phyloP scores from a whole-genome alignment of 2,329 filamentous ascomycete species.

The Diaporthe citrichinensis region DNA sequence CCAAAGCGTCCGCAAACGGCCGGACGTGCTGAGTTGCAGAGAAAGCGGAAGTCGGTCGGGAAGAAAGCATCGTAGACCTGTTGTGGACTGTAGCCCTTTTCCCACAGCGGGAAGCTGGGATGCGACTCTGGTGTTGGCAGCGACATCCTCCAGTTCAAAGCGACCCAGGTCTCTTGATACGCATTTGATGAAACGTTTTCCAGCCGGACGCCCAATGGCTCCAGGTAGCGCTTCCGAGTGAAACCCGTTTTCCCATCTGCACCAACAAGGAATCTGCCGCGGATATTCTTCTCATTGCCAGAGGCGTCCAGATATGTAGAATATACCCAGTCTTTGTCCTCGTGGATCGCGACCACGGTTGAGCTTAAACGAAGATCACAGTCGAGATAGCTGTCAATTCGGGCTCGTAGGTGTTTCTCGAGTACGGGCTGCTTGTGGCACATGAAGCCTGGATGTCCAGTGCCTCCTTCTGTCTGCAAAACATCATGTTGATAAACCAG shows the following conservation, averaged over 20 bases:
- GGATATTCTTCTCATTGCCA: background rate
- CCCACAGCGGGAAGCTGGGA: background rate
- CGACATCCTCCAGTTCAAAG: background rate
- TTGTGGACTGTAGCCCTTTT: background rate
- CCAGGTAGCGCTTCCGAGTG: background rate
- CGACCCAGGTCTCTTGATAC: background rate
- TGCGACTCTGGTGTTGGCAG: background rate
- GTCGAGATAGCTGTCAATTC: background rate
- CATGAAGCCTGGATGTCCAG: background rate
- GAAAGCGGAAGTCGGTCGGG: background rate
- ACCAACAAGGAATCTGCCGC: background rate
- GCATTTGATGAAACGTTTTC: background rate
- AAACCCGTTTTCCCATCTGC: background rate
- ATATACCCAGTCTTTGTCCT: background rate
- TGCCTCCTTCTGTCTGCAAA: background rate
- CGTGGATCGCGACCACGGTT: background rate
- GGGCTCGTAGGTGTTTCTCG: background rate
- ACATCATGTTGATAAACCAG: background rate
- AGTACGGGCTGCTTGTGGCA: background rate
- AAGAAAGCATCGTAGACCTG: background rate
- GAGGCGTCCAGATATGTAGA: background rate
- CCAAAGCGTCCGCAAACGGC: background rate
- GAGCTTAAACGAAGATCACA: background rate
- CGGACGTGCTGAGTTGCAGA: background rate
- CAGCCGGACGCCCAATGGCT: background rate